Evolutionary conservation across 108 stramenopile genomes (phyloP), one percentile per base, ranked within the genome.

Genomic region (Conticribra weissflogii): DNA sequence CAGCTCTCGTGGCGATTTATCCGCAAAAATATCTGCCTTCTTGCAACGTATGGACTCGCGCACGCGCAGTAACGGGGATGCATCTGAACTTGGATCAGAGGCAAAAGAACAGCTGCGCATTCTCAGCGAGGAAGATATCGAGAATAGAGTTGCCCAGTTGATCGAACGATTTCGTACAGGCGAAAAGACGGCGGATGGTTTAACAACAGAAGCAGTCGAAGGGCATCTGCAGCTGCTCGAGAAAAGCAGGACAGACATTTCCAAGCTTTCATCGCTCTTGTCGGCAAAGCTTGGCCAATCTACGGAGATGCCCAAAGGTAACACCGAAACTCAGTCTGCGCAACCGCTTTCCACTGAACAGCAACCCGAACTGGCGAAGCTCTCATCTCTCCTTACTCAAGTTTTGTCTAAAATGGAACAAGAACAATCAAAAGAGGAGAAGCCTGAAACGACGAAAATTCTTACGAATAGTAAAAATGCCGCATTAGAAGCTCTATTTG

Each of bases 261-360:
- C 76, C 34, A 77, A 59, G 44, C 57, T 77, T 15, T 65, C 76
- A 19, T 24, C 67, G 30, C 63, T 77, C 8, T 68, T 77, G 34
- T 49, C 62, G 52, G 19, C 67, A 19, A 59, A 69, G 55, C 54
- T 69, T 36, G 58, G 57, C 21, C 49, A 53, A n/a, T 22, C 56
- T 41, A 19, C 50, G 49, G 56, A 34, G 50, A 27, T 48, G 16
- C 47, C 29, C 50, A 28, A 18, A 45, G 56, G 41, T 58, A 28
- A 47, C n/a, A 48, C 29, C 53, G 36, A 18, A 30, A 41, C 52
- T 8, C 41, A 44, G 12, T 17, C 3, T 46, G 17, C 45, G 16
- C 54, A 74, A 12, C 57, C 50, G 36, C 15, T 23, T 53, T n/a
- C 16, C 2, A 45, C 14, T 3, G 19, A n/a, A 31, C 59, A 61